Conservation (phyloP, 345 rosid species). For the Carallia pectinifolia region DNA sequence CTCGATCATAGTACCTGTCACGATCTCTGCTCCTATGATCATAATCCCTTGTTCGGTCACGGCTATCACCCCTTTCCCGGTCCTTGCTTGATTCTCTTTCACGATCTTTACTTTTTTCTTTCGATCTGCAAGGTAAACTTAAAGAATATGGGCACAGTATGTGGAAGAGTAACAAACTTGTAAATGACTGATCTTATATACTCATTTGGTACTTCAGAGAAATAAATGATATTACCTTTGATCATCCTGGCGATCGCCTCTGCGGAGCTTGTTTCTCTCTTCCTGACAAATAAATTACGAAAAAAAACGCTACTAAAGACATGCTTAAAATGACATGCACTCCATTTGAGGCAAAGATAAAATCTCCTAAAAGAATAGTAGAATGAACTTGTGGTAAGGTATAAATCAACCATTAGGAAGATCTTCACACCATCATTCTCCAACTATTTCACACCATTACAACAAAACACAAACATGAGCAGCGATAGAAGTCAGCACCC, state of each 20-base stretch:
- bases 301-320: slow-evolving; percentile 28
- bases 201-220: not conserved
- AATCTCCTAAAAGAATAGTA: not conserved
- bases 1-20: slow-evolving; percentile 74
- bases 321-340: slow-evolving; percentile 9
- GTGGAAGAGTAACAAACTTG: not conserved
- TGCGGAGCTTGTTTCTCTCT: slow-evolving; percentile 69
- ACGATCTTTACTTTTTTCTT: slow-evolving; percentile 57
- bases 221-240: slow-evolving; percentile 33
- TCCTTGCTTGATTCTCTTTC: slow-evolving; percentile 71
- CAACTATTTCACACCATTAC: too few species aligned
- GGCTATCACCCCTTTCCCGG: slow-evolving; percentile 60
- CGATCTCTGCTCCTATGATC: slow-evolving; percentile 87
- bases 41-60: slow-evolving; percentile 77
- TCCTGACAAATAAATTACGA: slow-evolving; percentile 55
- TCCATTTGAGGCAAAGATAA: slow-evolving; percentile 5
- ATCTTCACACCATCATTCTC: too few species aligned
- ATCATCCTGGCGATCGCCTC: slow-evolving; percentile 55
- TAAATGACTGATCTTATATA: not conserved
- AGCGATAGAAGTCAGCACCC: too few species aligned
- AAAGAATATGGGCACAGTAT: not conserved
- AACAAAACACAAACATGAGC: too few species aligned
- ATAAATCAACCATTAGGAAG: too few species aligned
- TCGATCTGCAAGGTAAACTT: slow-evolving; percentile 48
- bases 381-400: not conserved